A percentile compares a stretch with the other conserved stretches of the same genome.
Evolutionary conservation across 257 asterid genomes (phyloP).

Genomic region (Solanum tacnaense): DNA sequence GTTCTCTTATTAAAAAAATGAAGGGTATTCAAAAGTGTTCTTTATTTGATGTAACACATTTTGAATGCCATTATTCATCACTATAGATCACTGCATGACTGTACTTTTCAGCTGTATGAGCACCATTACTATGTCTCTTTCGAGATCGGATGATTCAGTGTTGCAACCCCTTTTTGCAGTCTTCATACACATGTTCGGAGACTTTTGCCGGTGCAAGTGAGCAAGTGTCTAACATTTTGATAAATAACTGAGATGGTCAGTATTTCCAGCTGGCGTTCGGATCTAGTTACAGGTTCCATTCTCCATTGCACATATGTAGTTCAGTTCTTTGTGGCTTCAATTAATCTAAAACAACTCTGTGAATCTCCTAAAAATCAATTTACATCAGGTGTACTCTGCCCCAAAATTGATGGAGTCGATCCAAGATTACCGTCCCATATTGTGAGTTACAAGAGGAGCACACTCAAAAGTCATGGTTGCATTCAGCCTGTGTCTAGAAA

Average conservation of each 20-base stretch:
- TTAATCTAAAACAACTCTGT: background rate
- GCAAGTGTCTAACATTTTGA: background rate
- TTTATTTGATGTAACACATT: background rate
- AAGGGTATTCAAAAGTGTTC: background rate
- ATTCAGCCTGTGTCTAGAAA: slow-evolving; percentile 5
- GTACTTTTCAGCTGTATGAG: background rate
- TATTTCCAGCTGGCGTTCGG: background rate
- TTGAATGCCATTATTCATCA: background rate
- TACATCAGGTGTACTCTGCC: slow-evolving; percentile 20
- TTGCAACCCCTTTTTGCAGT: background rate
- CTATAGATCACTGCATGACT: background rate
- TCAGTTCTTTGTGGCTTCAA: background rate
- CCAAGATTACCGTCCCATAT: slow-evolving; percentile 12
- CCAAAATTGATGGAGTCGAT: slow-evolving; percentile 7
- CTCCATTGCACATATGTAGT: background rate
- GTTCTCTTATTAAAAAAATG: background rate
- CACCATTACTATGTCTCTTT: background rate
- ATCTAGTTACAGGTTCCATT: background rate
- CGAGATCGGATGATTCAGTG: background rate
- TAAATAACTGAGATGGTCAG: background rate
- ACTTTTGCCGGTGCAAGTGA: background rate
- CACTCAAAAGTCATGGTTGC: slow-evolving; percentile 7
- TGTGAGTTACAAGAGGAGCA: slow-evolving; percentile 4
- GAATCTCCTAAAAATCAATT: background rate
- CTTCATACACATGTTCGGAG: background rate